Conservation (phyloP, 495 filamentous ascomycete species). For the Aspergillus coremiiformis region DNA sequence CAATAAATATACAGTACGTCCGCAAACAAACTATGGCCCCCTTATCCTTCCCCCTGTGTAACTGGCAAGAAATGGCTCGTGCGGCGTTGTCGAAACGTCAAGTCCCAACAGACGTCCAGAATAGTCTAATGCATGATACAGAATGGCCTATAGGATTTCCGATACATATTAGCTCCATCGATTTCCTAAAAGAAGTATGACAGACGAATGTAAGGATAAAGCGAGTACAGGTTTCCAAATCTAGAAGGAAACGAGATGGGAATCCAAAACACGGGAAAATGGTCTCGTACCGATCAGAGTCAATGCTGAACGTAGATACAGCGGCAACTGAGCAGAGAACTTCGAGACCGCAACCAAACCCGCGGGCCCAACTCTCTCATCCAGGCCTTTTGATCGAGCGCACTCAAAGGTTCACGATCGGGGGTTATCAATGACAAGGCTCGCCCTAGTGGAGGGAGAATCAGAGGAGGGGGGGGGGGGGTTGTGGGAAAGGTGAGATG, state of each 20-base stretch:
- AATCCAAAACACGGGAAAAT: background rate
- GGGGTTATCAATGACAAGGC: slow-evolving; percentile 18
- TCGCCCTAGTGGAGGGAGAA: background rate
- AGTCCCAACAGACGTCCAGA: slow-evolving; percentile 1
- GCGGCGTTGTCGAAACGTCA: background rate
- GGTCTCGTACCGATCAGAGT: background rate
- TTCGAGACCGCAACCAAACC: background rate
- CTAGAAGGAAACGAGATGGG: background rate
- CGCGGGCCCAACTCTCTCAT: background rate
- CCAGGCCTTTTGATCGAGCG: background rate
- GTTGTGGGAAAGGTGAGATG: background rate
- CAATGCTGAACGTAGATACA: background rate
- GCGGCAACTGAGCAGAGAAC: background rate
- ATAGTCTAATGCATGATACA: slow-evolving; percentile 15
- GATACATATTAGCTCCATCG: background rate
- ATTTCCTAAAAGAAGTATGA: background rate
- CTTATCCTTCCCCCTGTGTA: background rate
- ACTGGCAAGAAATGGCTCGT: background rate
- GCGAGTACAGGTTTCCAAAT: background rate
- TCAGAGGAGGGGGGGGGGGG: background rate
- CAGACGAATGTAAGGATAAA: background rate
- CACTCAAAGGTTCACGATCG: slow-evolving; percentile 11
- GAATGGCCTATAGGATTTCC: background rate
- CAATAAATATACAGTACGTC: background rate
- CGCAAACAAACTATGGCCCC: background rate